phyloP scores from a whole-genome alignment of 352 stramenopile genomes.

The Pythium oligandrum region DNA sequence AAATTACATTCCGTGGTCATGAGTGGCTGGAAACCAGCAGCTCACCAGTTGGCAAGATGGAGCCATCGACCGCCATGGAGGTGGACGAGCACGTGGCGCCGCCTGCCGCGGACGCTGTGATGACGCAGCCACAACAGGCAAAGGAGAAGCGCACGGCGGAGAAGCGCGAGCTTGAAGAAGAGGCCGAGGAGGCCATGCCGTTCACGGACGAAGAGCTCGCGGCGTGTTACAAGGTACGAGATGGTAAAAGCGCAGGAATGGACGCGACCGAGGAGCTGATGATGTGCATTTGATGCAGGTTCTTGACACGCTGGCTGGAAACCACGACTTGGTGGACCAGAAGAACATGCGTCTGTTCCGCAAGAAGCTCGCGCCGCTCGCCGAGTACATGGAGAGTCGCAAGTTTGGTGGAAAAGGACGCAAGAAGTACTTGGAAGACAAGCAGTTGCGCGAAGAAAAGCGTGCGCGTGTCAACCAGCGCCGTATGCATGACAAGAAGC shows the following conservation, averaged over 20 bases:
- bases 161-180: conserved; percentile 4
- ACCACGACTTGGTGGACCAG: conserved; percentile 57
- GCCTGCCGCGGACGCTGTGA: background rate
- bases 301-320: conserved; percentile 43
- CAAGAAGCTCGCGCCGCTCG: conserved; percentile 74
- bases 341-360: conserved; percentile 70
- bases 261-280: too few relatives aligned
- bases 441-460: conserved; percentile 83
- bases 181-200: conserved; percentile 44
- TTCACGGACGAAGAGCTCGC: conserved; percentile 66
- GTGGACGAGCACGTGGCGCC: conserved; percentile 20
- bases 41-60: too few relatives aligned
- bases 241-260: too few relatives aligned
- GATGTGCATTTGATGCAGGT: conserved; percentile 26
- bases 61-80: conserved; percentile 23
- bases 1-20: too few relatives aligned
- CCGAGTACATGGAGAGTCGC: conserved; percentile 74
- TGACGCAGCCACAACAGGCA: conserved; percentile 1
- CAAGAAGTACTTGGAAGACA: conserved; percentile 88
- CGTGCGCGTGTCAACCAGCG: conserved; percentile 76
- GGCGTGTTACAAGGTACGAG: conserved; percentile 43
- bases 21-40: too few relatives aligned
- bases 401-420: conserved; percentile 80
- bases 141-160: background rate
- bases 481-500: conserved; percentile 90